Evolutionary conservation across 495 filamentous ascomycete genomes (phyloP), one percentile per base, ranked within the genome.

Genomic region (Astrothelium subdiscretum): DNA sequence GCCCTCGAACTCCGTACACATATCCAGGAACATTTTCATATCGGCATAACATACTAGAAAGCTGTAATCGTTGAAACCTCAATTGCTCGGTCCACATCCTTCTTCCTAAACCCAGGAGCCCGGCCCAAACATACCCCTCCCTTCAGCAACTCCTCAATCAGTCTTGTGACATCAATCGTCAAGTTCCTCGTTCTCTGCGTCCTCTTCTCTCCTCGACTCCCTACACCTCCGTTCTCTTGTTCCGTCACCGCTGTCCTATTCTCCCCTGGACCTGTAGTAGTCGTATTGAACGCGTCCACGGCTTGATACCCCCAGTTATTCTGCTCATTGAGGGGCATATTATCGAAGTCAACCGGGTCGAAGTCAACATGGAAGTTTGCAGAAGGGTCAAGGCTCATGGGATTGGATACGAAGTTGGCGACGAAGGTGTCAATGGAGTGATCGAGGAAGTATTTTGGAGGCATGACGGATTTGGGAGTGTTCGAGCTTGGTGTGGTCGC

Each of bases 31-130:
- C n/a, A n/a, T n/a, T n/a, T n/a, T n/a, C n/a, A n/a, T n/a, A n/a
- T n/a, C n/a, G n/a, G n/a, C 8, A 20, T 24, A 22, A 5, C 22
- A 12, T 15, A 10, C 20, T 20, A 54, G 29, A 54, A 54, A 0
- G 48, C 48, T 24, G 48, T 29, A n/a, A 32, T 54, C 48, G 29
- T 54, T 20, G 70, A 61, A 32, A 40, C 18, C 57, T 60, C 59
- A 18, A 88, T 80, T 32, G 86, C 79, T 24, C 60, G 66, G 63
- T 87, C 82, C 6, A 89, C 81, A 67, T 87, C 85, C 51, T 65
- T 71, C 52, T 75, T 76, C 40, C 78, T 77, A 54, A 85, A 83
- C 1, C 85, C 86, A 3, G 86, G 85, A 2, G 81, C 69, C 12
- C 83, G 74, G 0, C 86, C 86, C 0, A 88, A 74, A 71, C 86